Percentiles rank a stretch among this genome's conserved stretches.
phyloP scores from a whole-genome alignment of 2,329 filamentous ascomycete species.

The Coniochaeta sp. region DNA sequence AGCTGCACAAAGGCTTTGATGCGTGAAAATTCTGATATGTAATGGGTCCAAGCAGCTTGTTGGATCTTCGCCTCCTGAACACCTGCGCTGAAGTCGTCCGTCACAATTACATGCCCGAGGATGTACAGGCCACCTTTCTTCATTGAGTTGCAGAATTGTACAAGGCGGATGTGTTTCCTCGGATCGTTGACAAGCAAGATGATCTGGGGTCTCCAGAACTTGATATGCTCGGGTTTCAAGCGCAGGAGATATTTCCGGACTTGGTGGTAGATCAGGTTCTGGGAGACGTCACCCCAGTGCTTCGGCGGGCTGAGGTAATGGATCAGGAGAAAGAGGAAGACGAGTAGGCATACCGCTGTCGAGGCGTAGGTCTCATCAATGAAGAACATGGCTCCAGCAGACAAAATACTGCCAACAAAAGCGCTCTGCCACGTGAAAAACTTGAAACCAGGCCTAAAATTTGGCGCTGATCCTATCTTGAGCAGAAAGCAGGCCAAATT shows the following conservation, averaged over 20 bases:
- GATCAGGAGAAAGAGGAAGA: slow-evolving; percentile 75
- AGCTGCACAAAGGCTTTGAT: slow-evolving; percentile 90
- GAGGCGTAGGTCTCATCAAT: slow-evolving; percentile 76
- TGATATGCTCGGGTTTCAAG: slow-evolving; percentile 82
- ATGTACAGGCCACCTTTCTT: slow-evolving; percentile 85
- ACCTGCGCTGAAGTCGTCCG: slow-evolving; percentile 69
- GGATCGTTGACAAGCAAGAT: slow-evolving; percentile 78
- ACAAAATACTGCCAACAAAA: slow-evolving; percentile 64
- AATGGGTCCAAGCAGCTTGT: slow-evolving; percentile 76
- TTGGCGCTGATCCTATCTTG: slow-evolving; percentile 80
- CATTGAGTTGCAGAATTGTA: slow-evolving; percentile 85
- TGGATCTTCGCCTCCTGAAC: slow-evolving; percentile 76
- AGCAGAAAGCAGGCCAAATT: slow-evolving; percentile 82
- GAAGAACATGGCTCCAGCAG: slow-evolving; percentile 80
- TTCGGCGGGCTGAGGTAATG: slow-evolving; percentile 83
- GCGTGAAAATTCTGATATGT: slow-evolving; percentile 71
- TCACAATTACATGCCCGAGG: slow-evolving; percentile 80
- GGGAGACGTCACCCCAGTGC: slow-evolving; percentile 83
- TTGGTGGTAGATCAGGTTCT: slow-evolving; percentile 80
- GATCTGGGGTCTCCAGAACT: slow-evolving; percentile 88
- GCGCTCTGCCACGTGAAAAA: slow-evolving; percentile 87
- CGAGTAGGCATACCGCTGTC: slow-evolving; percentile 63
- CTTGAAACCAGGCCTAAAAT: slow-evolving; percentile 81
- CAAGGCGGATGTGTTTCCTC: slow-evolving; percentile 71
- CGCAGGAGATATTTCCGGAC: slow-evolving; percentile 80